Base-by-base conservation (phyloP, 768 basidiomycete genomes). In the Hysterangium stoloniferum region DNA sequence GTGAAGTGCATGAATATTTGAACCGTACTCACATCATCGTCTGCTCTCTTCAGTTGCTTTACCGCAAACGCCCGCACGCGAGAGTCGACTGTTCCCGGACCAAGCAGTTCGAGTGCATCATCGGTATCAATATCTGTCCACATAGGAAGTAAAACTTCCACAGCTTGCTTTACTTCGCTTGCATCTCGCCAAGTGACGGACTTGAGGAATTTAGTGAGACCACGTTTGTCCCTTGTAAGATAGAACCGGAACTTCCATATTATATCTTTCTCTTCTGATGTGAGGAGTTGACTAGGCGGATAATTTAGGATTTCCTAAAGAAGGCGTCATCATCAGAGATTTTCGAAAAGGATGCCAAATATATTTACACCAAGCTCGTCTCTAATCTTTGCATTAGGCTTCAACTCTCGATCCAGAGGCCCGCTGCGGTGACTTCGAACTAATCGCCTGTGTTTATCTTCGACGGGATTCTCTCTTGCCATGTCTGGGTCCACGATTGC, bases 171-270 rank as follows among this genome's bases (percentile, higher is more conserved):
- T 22, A 96, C 93, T 67, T 99, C 96, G 8, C 86, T 86, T 0
- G 86, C 80, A 64, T 99, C 96, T 33, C 92, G 76, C 96, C 96
- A 98, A 17, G 94, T 92, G 32, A 99, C 96, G 27, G 91, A 92
- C 65, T 91, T 97, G 47, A 99, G 75, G 68, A 99, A 99, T 64
- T 99, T 99, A 29, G 95, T 98, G 34, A 98, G 75, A 2, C 94
- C 93, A 8, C 88, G 82, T 67, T 91, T 94, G 64, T 94, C 90
- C 29, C 92, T 73, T 2, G 84, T 80, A 9, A 99, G 81, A 57
- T 96, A 98, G 69, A 97, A 99, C n/a, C 96, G 80, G 74, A 95
- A 99, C 64, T 95, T 94, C 96, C 96, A 99, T 33, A 98, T 83
- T 35, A 94, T 71, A 58, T 98, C 95, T 62, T 95, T 96, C 68